Conservation (phyloP, 371 early-diverging fungal species). For the Apophysomyces ossiformis region DNA sequence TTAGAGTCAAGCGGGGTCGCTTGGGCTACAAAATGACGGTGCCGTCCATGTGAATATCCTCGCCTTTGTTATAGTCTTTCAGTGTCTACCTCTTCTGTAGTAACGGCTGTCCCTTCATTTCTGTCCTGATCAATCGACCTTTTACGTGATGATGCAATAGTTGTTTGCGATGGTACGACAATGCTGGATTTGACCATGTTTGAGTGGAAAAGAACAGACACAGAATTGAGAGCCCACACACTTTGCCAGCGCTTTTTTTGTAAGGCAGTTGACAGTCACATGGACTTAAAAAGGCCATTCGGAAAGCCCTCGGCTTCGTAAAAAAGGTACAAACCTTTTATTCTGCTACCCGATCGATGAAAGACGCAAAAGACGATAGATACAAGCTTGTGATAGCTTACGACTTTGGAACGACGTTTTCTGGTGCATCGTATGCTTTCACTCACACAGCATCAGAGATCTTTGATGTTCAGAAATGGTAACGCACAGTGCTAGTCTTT, state of each 20-base stretch:
- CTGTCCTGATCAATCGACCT: constrained; percentile 25
- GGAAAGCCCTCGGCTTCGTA: not conserved
- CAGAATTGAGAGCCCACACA: not conserved
- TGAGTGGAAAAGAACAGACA: not conserved
- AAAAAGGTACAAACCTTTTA: not conserved
- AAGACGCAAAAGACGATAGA: constrained; percentile 18
- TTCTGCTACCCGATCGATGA: not conserved
- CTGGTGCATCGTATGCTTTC: constrained; percentile 65
- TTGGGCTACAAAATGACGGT: constrained; percentile 19
- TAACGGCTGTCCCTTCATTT: not conserved
- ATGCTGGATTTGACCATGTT: constrained; percentile 41
- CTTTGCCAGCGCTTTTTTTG: not conserved
- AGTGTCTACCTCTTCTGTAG: constrained; percentile 13
- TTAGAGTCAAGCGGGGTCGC: constrained; percentile 35
- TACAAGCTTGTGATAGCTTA: constrained; percentile 55
- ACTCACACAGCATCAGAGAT: constrained; percentile 55
- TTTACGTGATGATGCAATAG: constrained; percentile 21
- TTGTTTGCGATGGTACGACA: constrained; percentile 29
- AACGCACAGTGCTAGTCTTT: constrained; percentile 9
- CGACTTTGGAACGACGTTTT: constrained; percentile 57
- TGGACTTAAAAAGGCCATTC: not conserved
- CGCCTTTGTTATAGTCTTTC: not conserved
- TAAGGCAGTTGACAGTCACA: not conserved
- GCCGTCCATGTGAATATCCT: not conserved
- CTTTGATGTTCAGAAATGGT: constrained; percentile 62